phyloP scores from a whole-genome alignment of 768 basidiomycete species.

The Leccinum subgranulosum region DNA sequence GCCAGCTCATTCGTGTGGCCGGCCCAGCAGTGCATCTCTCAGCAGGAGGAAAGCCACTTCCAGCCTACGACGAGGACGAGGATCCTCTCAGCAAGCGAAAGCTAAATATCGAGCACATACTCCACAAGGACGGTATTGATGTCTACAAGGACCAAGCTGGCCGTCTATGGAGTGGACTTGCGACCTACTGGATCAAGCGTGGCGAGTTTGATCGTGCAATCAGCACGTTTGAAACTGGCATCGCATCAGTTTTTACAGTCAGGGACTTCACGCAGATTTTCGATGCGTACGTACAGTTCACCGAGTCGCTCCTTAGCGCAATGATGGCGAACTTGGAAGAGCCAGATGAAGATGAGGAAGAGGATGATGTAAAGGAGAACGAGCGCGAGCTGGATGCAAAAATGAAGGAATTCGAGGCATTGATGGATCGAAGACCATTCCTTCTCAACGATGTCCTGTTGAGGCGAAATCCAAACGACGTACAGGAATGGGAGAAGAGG shows the following conservation, averaged over 20 bases:
- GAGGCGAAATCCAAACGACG: conserved; percentile 93
- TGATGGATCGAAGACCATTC: conserved; percentile 95
- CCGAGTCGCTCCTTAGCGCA: conserved; percentile 83
- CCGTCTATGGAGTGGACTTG: conserved; percentile 91
- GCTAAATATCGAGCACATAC: conserved; percentile 84
- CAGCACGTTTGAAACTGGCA: conserved; percentile 82
- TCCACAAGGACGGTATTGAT: conserved; percentile 80
- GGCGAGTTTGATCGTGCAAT: conserved; percentile 92
- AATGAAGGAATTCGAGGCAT: conserved; percentile 90
- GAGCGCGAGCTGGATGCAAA: conserved; percentile 81
- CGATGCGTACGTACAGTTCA: conserved; percentile 93
- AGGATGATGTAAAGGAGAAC: conserved; percentile 71
- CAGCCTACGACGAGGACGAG: conserved; percentile 74
- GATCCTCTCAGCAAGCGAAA: conserved; percentile 68
- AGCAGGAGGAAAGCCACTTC: conserved; percentile 46
- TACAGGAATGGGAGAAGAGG: conserved; percentile 99
- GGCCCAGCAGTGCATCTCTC: conserved; percentile 58
- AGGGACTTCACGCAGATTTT: conserved; percentile 98
- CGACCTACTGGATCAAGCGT: conserved; percentile 98
- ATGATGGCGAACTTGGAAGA: conserved; percentile 84
- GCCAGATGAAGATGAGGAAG: conserved; percentile 70
- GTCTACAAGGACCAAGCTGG: conserved; percentile 98
- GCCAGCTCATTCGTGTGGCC: conserved; percentile 67
- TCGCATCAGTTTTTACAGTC: conserved; percentile 82
- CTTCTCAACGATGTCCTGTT: conserved; percentile 93